A percentile compares a stretch with the other conserved stretches of the same genome.
phyloP scores from a whole-genome alignment of 345 rosid genomes.

The Cardamine resedifolia region DNA sequence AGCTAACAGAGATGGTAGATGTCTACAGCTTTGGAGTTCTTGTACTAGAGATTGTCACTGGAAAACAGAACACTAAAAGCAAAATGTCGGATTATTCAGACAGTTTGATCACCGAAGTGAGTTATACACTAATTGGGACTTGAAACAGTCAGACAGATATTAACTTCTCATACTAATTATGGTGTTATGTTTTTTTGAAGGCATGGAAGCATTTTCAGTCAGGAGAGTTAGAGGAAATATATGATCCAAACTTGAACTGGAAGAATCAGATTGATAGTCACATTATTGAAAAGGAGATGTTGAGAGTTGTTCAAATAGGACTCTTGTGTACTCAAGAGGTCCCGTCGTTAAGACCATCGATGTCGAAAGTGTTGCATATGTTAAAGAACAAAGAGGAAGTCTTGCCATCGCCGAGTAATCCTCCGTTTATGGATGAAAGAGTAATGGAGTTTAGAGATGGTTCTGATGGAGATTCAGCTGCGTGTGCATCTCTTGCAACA shows the following conservation, averaged over 20 bases:
- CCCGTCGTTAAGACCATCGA: slow-evolving; percentile 68
- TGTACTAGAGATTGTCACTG: slow-evolving; percentile 74
- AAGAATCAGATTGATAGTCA: slow-evolving; percentile 38
- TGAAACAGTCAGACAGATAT: neutral
- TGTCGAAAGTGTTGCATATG: slow-evolving; percentile 77
- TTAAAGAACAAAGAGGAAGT: slow-evolving; percentile 61
- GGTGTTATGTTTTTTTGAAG: slow-evolving; percentile 40
- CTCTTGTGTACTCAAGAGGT: slow-evolving; percentile 81
- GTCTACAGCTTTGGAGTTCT: slow-evolving; percentile 90
- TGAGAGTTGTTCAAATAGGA: slow-evolving; percentile 71
- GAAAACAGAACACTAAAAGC: slow-evolving; percentile 72
- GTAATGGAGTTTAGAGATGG: slow-evolving; percentile 73
- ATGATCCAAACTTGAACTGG: slow-evolving; percentile 62
- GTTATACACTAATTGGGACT: slow-evolving; percentile 13
- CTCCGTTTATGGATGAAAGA: slow-evolving; percentile 82
- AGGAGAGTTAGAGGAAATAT: slow-evolving; percentile 64
- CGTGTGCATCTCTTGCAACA: slow-evolving; percentile 57
- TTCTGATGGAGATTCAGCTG: slow-evolving; percentile 50
- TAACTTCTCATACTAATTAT: slow-evolving; percentile 19
- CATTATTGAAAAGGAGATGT: slow-evolving; percentile 52
- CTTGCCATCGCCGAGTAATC: slow-evolving; percentile 69
- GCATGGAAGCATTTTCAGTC: slow-evolving; percentile 76
- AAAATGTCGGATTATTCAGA: slow-evolving; percentile 73
- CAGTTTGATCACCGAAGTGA: slow-evolving; percentile 75
- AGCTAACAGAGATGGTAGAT: slow-evolving; percentile 88